Conservation (phyloP, 106 monocot genomes). For the Iris macrosiphon region DNA sequence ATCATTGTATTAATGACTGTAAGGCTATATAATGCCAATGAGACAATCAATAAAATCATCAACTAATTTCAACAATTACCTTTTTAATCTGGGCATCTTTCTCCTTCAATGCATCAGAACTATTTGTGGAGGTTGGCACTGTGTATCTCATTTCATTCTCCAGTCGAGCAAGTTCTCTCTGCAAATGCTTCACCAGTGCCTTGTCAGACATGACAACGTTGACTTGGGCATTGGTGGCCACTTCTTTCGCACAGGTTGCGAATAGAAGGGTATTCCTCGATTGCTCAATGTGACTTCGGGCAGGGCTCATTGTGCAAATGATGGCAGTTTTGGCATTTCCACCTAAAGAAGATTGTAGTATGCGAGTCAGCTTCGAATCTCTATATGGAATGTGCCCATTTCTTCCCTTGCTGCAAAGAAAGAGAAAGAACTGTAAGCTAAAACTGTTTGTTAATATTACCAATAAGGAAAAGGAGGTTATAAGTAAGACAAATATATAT, state of each 20-base stretch:
- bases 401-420: slow-evolving; percentile 49
- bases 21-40: too few species aligned
- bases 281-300: slow-evolving; percentile 64
- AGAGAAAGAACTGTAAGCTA: too few species aligned
- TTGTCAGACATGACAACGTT: slow-evolving; percentile 94
- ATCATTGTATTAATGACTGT: too few species aligned
- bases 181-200: slow-evolving; percentile 75
- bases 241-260: slow-evolving; percentile 72
- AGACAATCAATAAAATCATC: too few species aligned
- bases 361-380: slow-evolving; percentile 81
- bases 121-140: slow-evolving; percentile 12
- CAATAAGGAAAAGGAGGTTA: too few species aligned
- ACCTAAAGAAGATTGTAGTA: slow-evolving; percentile 55
- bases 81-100: slow-evolving; percentile 73
- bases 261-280: slow-evolving; percentile 61
- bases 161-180: slow-evolving; percentile 70
- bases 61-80: too few species aligned
- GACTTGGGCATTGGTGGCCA: slow-evolving; percentile 48
- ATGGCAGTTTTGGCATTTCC: slow-evolving; percentile 72
- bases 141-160: slow-evolving; percentile 68
- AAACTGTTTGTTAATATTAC: too few species aligned
- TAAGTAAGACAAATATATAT: too few species aligned
- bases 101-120: slow-evolving; percentile 52
- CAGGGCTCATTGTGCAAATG: slow-evolving; percentile 83
- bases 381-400: slow-evolving; percentile 67